These are phyloP conservation scores for Tricholoma hemisulphureum DNA, from an alignment of 768 basidiomycete species.

Conservation along the genomic window DNA sequence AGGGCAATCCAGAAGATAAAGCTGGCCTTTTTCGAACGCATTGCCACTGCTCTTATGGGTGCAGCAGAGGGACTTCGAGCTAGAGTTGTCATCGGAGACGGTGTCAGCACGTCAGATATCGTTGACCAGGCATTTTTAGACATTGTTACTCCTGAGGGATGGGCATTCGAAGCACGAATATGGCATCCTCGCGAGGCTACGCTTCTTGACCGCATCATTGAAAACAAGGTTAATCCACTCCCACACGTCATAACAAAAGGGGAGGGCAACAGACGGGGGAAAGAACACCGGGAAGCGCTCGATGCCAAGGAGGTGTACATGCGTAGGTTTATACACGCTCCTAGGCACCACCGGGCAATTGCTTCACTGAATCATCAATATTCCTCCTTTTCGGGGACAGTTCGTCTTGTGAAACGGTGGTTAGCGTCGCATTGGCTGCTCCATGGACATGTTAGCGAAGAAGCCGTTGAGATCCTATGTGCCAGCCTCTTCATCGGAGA, in stretches of 20 bases:
- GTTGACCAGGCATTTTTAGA: conserved; percentile 74
- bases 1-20: conserved; percentile 92
- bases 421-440: conserved; percentile 88
- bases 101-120: conserved; percentile 48
- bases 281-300: conserved; percentile 54
- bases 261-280: conserved; percentile 37
- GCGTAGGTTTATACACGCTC: conserved; percentile 74
- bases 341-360: conserved; percentile 83
- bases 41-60: conserved; percentile 65
- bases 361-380: conserved; percentile 77
- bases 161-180: conserved; percentile 82
- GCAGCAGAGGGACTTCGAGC: conserved; percentile 52
- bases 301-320: conserved; percentile 59
- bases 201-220: conserved; percentile 69
- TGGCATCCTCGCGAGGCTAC: conserved; percentile 85
- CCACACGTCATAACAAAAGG: conserved; percentile 30
- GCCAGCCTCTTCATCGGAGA: conserved; percentile 71
- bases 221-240: conserved; percentile 33
- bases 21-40: conserved; percentile 83
- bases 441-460: conserved; percentile 65
- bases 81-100: conserved; percentile 56
- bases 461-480: conserved; percentile 84
- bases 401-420: conserved; percentile 91
- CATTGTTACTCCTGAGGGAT: conserved; percentile 76
- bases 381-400: conserved; percentile 78